phyloP scores from a whole-genome alignment of 148 eudicot genomes.

The Oxyria digyna region DNA sequence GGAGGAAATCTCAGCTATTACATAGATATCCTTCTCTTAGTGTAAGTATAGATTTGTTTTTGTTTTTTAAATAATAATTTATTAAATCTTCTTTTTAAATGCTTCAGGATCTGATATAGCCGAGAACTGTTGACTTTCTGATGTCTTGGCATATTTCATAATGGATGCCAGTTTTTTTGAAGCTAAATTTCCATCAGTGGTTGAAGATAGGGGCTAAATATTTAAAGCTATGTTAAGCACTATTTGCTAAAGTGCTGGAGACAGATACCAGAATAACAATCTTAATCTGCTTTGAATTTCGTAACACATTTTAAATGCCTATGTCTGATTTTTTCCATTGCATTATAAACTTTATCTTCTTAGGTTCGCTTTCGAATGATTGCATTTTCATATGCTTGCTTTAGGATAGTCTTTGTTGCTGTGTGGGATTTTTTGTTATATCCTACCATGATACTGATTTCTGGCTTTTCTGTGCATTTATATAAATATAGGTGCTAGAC shows the following conservation, averaged over 20 bases:
- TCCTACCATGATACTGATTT: not conserved
- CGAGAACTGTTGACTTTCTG: not conserved
- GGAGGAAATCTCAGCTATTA: slow-evolving; percentile 88
- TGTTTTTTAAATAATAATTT: not conserved
- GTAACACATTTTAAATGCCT: not conserved
- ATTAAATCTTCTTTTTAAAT: not conserved
- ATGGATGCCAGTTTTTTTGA: not conserved
- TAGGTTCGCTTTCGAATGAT: not conserved
- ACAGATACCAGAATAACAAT: not conserved
- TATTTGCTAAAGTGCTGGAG: not conserved
- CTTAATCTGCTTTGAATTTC: not conserved
- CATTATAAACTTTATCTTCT: not conserved
- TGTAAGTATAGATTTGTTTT: slow-evolving; percentile 26
- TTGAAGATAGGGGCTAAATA: not conserved
- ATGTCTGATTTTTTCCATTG: not conserved
- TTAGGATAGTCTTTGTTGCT: not conserved
- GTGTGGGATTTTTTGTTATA: not conserved
- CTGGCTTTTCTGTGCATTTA: slow-evolving; percentile 8
- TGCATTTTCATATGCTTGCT: not conserved
- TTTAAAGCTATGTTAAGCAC: not conserved
- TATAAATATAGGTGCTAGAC: slow-evolving; percentile 55
- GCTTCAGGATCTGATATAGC: not conserved
- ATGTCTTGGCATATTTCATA: not conserved
- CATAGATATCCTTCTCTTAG: slow-evolving; percentile 81
- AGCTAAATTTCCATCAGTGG: not conserved